A percentile compares a stretch with the other conserved stretches of the same genome.
These are phyloP conservation scores for Trichomonascus vanleenenianus DNA, from an alignment of 805 yeast genomes.

Conservation along the genomic window DNA sequence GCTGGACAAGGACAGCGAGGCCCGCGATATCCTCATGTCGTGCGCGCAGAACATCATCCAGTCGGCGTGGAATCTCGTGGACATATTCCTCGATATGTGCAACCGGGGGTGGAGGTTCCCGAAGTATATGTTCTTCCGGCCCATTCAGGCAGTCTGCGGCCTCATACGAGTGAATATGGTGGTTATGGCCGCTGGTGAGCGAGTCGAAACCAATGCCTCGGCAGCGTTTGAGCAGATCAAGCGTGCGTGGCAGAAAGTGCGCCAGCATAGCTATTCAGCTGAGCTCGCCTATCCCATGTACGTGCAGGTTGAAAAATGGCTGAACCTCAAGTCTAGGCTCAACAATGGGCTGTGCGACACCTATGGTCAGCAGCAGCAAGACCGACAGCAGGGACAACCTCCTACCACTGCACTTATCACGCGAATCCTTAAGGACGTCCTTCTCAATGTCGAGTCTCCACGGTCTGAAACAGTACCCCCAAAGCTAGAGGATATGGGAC, in stretches of 20 bases:
- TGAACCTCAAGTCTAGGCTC: not conserved
- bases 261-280: not conserved
- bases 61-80: constrained; percentile 5
- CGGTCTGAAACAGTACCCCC: too few relatives aligned
- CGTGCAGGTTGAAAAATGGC: not conserved
- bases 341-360: not conserved
- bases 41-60: constrained; percentile 5
- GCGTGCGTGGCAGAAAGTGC: constrained; percentile 21
- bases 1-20: not conserved
- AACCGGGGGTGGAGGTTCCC: constrained; percentile 9
- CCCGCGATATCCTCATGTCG: constrained; percentile 1
- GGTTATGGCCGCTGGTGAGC: not conserved
- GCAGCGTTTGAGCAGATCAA: constrained; percentile 17
- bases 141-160: constrained; percentile 14
- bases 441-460: too few relatives aligned
- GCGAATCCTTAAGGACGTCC: too few relatives aligned
- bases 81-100: constrained; percentile 7
- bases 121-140: constrained; percentile 14
- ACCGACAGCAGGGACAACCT: not conserved
- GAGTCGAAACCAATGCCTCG: constrained; percentile 20
- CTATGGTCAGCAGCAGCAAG: not conserved
- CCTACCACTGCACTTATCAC: too few relatives aligned
- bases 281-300: not conserved
- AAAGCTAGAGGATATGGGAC: too few relatives aligned
- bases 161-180: constrained; percentile 12